Conservation (phyloP, 1,139 yeast genomes). For the Yarrowia galli region DNA sequence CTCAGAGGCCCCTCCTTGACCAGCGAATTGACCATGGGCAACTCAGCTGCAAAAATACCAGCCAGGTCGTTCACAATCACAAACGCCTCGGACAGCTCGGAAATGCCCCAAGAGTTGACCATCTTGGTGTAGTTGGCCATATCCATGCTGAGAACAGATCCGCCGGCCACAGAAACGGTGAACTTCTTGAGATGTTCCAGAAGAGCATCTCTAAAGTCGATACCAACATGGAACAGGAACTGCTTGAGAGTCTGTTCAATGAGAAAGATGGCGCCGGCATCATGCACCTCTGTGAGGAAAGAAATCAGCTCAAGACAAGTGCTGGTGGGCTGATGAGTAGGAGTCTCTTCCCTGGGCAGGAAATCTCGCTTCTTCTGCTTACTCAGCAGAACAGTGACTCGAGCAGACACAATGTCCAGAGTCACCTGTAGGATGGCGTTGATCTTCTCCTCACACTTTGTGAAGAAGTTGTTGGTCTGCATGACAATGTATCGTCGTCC, state of each 20-base stretch:
- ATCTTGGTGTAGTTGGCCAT: slow-evolving; percentile 77
- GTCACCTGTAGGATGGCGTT: slow-evolving; percentile 71
- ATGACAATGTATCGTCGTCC: slow-evolving; percentile 71
- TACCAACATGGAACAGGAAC: slow-evolving; percentile 67
- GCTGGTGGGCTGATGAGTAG: slow-evolving; percentile 65
- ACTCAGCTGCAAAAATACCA: slow-evolving; percentile 81
- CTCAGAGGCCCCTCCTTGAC: slow-evolving; percentile 84
- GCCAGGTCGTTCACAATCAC: slow-evolving; percentile 81
- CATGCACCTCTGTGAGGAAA: slow-evolving; percentile 57
- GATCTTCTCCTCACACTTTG: slow-evolving; percentile 71
- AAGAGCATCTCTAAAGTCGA: slow-evolving; percentile 63
- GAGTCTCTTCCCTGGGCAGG: slow-evolving; percentile 56
- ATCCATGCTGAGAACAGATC: slow-evolving; percentile 83
- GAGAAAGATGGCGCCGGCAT: slow-evolving; percentile 51
- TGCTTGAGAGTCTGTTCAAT: slow-evolving; percentile 62
- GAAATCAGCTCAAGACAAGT: slow-evolving; percentile 69
- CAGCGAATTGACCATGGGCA: slow-evolving; percentile 74
- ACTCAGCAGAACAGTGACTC: slow-evolving; percentile 55
- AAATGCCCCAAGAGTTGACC: slow-evolving; percentile 73
- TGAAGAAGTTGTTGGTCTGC: slow-evolving; percentile 70
- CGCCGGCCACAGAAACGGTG: slow-evolving; percentile 82
- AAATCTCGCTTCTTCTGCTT: slow-evolving; percentile 71
- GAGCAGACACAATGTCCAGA: slow-evolving; percentile 53
- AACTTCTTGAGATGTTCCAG: slow-evolving; percentile 79
- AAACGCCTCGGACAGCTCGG: slow-evolving; percentile 71